Evolutionary conservation across 257 asterid genomes (phyloP), one percentile per base, ranked within the genome.

Genomic region (Salvia miltiorrhiza): DNA sequence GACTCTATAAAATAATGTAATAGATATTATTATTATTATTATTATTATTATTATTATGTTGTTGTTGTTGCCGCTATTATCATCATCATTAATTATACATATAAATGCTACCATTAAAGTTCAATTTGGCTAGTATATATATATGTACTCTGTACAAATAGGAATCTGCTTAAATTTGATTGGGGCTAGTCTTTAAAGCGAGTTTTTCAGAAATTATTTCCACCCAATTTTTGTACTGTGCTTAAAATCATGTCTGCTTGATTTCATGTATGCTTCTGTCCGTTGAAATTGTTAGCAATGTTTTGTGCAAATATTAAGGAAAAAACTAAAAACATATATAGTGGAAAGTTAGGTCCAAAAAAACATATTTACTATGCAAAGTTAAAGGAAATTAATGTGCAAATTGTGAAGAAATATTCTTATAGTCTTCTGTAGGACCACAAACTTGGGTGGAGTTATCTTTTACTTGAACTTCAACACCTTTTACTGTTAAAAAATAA

Each of bases 121-220:
- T 39, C 33, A 58, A 40, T 37, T 43, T 21, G 50, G 16, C 63
- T 44, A 69, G 65, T 28, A 35, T 28, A 28, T 28, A 28, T 30
- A 30, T 30, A 53, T 26, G 39, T 55, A 13, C 40, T 28, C 0
- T 26, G 62, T 47, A 62, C 58, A 66, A 69, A 43, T 65, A 59
- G 79, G 72, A 76, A 72, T 52, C 59, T 69, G 70, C 65, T 45
- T 57, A 67, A 67, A 73, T 47, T 64, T 40, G 49, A 71, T 52
- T 50, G 53, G 45, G 52, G 41, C 17, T 5, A 19, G 64, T 73
- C 63, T 52, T 73, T 76, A 63, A 68, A 73, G 60, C 48, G 47
- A 37, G 1, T 56, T 45, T 14, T 33, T 49, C 14, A 14, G 7
- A 19, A 28, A 14, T 19, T 9, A 40, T 5, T 16, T 41, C 39